Evolutionary conservation across 768 basidiomycete genomes (phyloP).

Genomic region (Lactifluus hygrophoroides): DNA sequence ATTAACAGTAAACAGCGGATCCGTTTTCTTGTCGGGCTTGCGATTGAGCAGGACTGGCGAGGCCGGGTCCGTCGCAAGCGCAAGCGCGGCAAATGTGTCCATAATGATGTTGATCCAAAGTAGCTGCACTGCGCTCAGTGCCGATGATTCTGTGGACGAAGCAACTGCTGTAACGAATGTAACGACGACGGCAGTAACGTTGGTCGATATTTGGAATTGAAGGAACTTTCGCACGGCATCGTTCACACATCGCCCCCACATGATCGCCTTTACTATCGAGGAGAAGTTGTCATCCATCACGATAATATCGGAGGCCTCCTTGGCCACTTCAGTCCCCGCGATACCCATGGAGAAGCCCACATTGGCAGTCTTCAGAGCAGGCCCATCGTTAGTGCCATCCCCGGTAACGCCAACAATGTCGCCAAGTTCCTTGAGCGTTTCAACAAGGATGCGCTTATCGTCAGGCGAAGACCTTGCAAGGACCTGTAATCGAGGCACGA

Average conservation of each 20-base stretch:
- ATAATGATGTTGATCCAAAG: constrained; percentile 99
- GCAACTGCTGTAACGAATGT: constrained; percentile 88
- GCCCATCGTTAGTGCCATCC: constrained; percentile 97
- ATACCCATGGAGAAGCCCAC: constrained; percentile 98
- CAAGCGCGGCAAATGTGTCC: constrained; percentile 97
- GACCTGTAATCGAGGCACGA: constrained; percentile 90
- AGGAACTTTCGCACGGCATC: constrained; percentile 96
- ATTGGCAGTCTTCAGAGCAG: constrained; percentile 89
- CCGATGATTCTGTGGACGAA: constrained; percentile 65
- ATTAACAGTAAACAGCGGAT: constrained; percentile 82
- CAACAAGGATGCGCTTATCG: constrained; percentile 91
- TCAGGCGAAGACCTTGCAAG: constrained; percentile 96
- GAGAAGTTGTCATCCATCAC: constrained; percentile 97
- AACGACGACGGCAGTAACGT: constrained; percentile 91
- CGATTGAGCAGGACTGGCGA: constrained; percentile 71
- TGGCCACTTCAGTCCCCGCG: constrained; percentile 95
- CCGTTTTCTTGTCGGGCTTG: constrained; percentile 82
- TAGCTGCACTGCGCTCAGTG: constrained; percentile 91
- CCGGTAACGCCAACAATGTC: constrained; percentile 95
- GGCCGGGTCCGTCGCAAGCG: constrained; percentile 94
- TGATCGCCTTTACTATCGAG: constrained; percentile 94
- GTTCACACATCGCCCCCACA: constrained; percentile 99
- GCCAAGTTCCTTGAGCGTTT: constrained; percentile 76
- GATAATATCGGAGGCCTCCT: constrained; percentile 98
- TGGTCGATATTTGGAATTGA: constrained; percentile 91